phyloP scores from a whole-genome alignment of 768 basidiomycete species.

The Leccinellum albellum region DNA sequence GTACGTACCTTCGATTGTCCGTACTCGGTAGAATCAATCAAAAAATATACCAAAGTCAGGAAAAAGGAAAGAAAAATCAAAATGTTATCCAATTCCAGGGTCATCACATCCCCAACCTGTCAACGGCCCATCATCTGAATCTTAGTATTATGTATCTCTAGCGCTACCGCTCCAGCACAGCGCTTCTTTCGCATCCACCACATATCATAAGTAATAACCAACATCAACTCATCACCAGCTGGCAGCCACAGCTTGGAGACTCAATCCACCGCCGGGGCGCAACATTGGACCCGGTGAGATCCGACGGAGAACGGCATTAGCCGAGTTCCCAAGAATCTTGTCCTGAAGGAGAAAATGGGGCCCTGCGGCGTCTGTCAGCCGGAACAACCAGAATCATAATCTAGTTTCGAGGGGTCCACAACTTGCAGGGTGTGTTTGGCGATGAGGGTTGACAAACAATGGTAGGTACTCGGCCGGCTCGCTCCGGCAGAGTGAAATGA shows the following conservation, averaged over 20 bases:
- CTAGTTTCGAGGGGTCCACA: slow-evolving; percentile 4
- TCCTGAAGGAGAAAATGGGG: background rate
- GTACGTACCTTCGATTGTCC: slow-evolving; percentile 11
- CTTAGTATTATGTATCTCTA: background rate
- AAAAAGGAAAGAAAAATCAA: background rate
- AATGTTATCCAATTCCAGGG: background rate
- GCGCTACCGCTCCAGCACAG: background rate
- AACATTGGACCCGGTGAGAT: background rate
- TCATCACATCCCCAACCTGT: slow-evolving; percentile 3
- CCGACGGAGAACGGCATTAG: background rate
- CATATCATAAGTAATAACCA: background rate
- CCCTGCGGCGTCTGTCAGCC: background rate
- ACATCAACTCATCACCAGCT: background rate
- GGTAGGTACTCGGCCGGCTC: background rate
- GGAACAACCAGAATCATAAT: background rate
- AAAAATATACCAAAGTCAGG: background rate
- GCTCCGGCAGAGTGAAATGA: background rate
- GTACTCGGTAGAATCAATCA: slow-evolving; percentile 1
- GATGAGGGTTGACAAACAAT: slow-evolving; percentile 8
- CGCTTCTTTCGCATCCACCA: slow-evolving; percentile 11
- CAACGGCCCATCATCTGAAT: background rate
- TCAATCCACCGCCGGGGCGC: background rate
- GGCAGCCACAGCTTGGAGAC: background rate
- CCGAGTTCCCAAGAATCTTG: background rate
- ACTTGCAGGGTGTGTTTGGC: background rate